Evolutionary conservation across 2,329 filamentous ascomycete genomes (phyloP).

Genomic region (Knufia fluminis): DNA sequence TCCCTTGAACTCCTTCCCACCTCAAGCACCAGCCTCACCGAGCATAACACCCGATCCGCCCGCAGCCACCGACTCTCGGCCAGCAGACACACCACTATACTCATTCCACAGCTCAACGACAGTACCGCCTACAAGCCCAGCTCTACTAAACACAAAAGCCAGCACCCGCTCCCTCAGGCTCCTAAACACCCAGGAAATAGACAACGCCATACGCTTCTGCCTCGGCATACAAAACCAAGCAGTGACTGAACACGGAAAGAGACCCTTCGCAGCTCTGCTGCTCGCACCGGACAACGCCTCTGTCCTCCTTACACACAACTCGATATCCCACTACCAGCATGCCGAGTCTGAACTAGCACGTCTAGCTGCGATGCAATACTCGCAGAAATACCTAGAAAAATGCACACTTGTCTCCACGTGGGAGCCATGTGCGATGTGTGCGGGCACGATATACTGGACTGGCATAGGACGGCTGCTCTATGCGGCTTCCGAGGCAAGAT

Average conservation of each 20-base stretch:
- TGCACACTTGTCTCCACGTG: constrained; percentile 46
- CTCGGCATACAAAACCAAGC: constrained; percentile 38
- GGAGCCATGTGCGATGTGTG: constrained; percentile 49
- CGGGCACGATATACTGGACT: constrained; percentile 42
- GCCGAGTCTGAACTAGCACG: constrained; percentile 44
- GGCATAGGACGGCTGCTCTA: constrained; percentile 46
- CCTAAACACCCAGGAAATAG: constrained; percentile 33
- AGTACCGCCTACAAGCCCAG: background rate
- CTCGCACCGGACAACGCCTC: constrained; percentile 43
- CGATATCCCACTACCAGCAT: constrained; percentile 45
- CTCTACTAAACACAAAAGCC: background rate
- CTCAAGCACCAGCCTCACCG: background rate
- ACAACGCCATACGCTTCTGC: constrained; percentile 31
- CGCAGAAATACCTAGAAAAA: constrained; percentile 39
- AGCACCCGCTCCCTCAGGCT: constrained; percentile 15
- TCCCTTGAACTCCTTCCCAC: constrained; percentile 2
- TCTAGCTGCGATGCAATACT: constrained; percentile 41
- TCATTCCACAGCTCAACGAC: background rate
- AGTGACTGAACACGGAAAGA: constrained; percentile 36
- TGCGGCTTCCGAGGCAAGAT: constrained; percentile 40
- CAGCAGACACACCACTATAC: background rate
- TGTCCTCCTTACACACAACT: constrained; percentile 41
- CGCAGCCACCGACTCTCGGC: background rate
- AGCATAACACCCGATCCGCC: constrained; percentile 4
- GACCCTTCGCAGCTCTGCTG: constrained; percentile 43